A percentile compares a stretch with the other conserved stretches of the same genome.
Evolutionary conservation across 495 filamentous ascomycete genomes (phyloP).

Genomic region (Xylaria flabelliformis): DNA sequence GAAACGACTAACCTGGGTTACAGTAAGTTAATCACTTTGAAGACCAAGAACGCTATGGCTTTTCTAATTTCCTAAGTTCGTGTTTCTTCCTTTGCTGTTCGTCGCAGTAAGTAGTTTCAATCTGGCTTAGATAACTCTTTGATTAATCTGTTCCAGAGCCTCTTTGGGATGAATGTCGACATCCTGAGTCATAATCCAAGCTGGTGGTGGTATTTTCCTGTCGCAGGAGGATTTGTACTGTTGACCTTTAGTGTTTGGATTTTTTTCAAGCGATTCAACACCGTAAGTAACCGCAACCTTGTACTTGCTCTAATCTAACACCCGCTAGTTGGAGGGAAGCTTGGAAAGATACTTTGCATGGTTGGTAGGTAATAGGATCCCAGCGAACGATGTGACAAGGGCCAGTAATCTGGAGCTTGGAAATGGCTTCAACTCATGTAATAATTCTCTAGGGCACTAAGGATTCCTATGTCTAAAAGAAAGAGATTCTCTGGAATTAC

Average conservation of each 20-base stretch:
- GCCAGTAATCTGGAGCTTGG: no score
- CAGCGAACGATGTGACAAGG: not conserved
- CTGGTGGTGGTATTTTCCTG: conserved; percentile 20
- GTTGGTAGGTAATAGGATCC: not conserved
- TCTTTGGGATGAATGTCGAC: conserved; percentile 18
- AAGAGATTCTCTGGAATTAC: no score
- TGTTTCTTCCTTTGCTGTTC: not conserved
- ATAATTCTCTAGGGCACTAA: no score
- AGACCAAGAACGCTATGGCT: no score
- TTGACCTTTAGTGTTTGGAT: conserved; percentile 10
- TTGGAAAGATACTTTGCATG: not conserved
- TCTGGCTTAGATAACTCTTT: not conserved
- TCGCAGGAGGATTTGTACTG: not conserved
- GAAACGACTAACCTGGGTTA: conserved; percentile 13
- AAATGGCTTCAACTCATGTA: no score
- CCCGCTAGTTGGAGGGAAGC: not conserved
- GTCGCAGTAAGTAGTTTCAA: not conserved
- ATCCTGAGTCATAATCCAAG: not conserved
- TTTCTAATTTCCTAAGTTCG: not conserved
- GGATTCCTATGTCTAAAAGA: no score
- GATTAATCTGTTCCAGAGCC: not conserved
- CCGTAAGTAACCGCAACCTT: not conserved
- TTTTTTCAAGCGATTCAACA: not conserved
- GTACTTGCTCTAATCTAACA: not conserved
- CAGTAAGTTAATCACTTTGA: not conserved